A percentile compares a stretch with the other conserved stretches of the same genome.
phyloP scores from a whole-genome alignment of 129 eudicot genomes.

The Scalesia atractyloides region DNA sequence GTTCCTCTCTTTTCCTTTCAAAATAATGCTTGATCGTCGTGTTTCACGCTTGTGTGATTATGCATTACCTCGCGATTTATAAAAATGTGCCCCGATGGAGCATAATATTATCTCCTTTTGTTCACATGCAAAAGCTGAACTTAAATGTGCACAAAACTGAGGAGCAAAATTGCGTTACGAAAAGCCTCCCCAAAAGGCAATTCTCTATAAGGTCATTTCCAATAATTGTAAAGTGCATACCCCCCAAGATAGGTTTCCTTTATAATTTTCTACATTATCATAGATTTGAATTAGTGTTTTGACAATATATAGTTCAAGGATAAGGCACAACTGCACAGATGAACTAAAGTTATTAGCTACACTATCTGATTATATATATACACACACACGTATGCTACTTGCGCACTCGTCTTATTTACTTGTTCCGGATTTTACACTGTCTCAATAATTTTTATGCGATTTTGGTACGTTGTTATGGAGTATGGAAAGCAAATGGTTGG shows the following conservation, averaged over 20 bases:
- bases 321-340: neutral
- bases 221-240: conserved; percentile 25
- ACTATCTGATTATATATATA: no score
- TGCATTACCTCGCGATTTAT: neutral
- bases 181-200: conserved; percentile 10
- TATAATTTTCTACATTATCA: conserved; percentile 6
- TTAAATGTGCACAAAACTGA: conserved; percentile 21
- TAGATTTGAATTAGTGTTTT: neutral
- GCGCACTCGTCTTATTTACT: no score
- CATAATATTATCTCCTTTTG: neutral
- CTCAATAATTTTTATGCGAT: no score
- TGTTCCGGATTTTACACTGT: no score
- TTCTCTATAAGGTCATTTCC: conserved; percentile 14
- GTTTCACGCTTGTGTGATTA: neutral
- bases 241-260: conserved; percentile 13
- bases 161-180: conserved; percentile 22
- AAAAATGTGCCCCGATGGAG: neutral
- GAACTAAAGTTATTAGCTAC: no score
- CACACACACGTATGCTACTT: no score
- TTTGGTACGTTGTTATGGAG: no score
- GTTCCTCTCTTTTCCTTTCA: neutral
- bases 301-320: neutral
- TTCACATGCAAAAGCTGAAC: conserved; percentile 6
- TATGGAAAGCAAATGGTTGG: no score
- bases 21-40: neutral